Evolutionary conservation across 768 basidiomycete species (phyloP).

Genomic region (Galerina sulciceps): DNA sequence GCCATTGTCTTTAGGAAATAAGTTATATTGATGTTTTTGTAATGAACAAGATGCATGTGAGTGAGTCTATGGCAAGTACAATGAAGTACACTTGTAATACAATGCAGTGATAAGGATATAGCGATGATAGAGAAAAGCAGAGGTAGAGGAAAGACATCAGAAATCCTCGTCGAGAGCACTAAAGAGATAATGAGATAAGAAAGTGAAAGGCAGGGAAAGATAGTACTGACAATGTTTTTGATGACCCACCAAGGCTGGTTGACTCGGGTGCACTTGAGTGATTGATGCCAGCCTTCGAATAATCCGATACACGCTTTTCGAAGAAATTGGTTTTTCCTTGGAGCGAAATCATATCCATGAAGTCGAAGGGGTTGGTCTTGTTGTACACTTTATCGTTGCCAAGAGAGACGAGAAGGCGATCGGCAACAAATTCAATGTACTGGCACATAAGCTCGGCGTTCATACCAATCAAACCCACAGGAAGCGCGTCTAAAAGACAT

Average conservation of each 20-base stretch:
- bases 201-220: conserved; percentile 6
- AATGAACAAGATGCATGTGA: conserved; percentile 17
- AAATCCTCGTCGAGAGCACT: conserved; percentile 41
- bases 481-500: conserved; percentile 70
- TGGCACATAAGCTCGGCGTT: conserved; percentile 89
- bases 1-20: neutral
- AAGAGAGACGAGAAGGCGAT: conserved; percentile 84
- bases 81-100: conserved; percentile 10
- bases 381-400: conserved; percentile 89
- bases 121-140: conserved; percentile 8
- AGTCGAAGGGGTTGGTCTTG: conserved; percentile 87
- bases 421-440: conserved; percentile 93
- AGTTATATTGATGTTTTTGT: conserved; percentile 13
- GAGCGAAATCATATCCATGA: conserved; percentile 95
- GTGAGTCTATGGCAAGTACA: conserved; percentile 16
- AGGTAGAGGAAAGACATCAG: conserved; percentile 17
- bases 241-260: conserved; percentile 21
- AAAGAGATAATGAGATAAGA: conserved; percentile 20
- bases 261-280: conserved; percentile 40
- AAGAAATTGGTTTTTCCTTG: conserved; percentile 99
- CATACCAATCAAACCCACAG: conserved; percentile 92
- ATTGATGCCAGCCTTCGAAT: conserved; percentile 69
- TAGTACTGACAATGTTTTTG: conserved; percentile 32
- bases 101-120: conserved; percentile 19
- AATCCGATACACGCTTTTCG: conserved; percentile 92